These are phyloP conservation scores for Aspergillus melleus DNA, from an alignment of 2,329 filamentous ascomycete species.

Conservation along the genomic window DNA sequence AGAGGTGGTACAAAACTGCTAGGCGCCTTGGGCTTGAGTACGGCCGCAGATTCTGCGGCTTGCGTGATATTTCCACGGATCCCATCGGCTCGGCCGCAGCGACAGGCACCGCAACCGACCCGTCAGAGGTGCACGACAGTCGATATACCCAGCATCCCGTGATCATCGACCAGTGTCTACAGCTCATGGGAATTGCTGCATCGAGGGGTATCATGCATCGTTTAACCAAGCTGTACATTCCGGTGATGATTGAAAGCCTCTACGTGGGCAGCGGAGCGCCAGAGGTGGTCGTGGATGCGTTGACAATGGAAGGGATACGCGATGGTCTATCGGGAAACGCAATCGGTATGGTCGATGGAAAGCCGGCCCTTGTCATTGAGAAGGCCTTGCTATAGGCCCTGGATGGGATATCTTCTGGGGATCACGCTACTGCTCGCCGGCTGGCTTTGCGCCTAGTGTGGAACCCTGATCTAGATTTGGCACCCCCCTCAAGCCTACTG, in stretches of 20 bases:
- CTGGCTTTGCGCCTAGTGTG: background rate
- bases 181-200: constrained; percentile 19
- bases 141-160: constrained; percentile 21
- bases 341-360: background rate
- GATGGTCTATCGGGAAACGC: background rate
- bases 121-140: background rate
- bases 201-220: constrained; percentile 13
- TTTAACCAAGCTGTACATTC: constrained; percentile 18
- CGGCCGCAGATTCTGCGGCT: background rate
- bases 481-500: background rate
- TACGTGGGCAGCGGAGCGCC: background rate
- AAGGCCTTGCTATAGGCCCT: background rate
- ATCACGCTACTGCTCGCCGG: background rate
- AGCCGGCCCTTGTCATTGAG: background rate
- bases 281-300: background rate
- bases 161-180: constrained; percentile 19
- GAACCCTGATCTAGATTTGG: background rate
- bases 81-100: background rate
- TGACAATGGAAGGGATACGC: background rate
- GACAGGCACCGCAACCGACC: background rate
- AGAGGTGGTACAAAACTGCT: constrained; percentile 6
- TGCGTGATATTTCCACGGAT: constrained; percentile 6
- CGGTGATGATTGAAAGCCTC: constrained; percentile 15
- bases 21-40: background rate
- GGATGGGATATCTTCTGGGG: background rate